Percentiles rank a stretch among this genome's conserved stretches.
Conservation (phyloP, 805 yeast species). For the Priceomyces medius region DNA sequence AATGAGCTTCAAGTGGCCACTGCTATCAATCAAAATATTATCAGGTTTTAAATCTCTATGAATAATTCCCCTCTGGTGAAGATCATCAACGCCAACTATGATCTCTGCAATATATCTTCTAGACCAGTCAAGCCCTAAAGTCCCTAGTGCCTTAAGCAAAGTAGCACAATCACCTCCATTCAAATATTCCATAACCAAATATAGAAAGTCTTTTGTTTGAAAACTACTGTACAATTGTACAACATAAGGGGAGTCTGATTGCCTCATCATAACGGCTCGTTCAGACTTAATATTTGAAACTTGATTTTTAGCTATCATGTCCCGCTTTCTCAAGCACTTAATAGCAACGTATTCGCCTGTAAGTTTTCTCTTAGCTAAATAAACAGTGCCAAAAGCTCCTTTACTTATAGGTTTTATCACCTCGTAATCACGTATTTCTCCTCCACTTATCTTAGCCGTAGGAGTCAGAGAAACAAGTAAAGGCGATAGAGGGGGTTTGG, state of each 20-base stretch:
- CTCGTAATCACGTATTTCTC: constrained; percentile 82
- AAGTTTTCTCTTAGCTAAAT: constrained; percentile 72
- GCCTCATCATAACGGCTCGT: constrained; percentile 97
- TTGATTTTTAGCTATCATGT: constrained; percentile 97
- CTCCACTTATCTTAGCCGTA: constrained; percentile 45
- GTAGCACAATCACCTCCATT: constrained; percentile 97
- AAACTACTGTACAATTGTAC: constrained; percentile 86
- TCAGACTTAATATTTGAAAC: constrained; percentile 92
- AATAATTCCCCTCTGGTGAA: constrained; percentile 84
- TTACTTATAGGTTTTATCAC: constrained; percentile 89
- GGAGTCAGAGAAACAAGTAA: constrained; percentile 66
- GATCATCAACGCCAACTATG: constrained; percentile 83
- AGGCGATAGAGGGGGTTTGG: constrained; percentile 76
- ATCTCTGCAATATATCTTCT: constrained; percentile 85
- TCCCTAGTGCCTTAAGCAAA: constrained; percentile 75
- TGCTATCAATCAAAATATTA: constrained; percentile 77
- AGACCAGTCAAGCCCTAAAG: constrained; percentile 84
- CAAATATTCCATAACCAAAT: constrained; percentile 92
- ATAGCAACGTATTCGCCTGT: constrained; percentile 97
- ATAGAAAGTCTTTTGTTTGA: constrained; percentile 82
- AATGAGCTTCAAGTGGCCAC: constrained; percentile 88
- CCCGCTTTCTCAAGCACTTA: constrained; percentile 85
- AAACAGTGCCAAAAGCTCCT: constrained; percentile 97
- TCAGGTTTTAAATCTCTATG: constrained; percentile 97
- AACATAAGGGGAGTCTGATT: constrained; percentile 88